Evolutionary conservation across 192 early-diverging fungal species (phyloP).

Genomic region (Neocallimastix lanati): DNA sequence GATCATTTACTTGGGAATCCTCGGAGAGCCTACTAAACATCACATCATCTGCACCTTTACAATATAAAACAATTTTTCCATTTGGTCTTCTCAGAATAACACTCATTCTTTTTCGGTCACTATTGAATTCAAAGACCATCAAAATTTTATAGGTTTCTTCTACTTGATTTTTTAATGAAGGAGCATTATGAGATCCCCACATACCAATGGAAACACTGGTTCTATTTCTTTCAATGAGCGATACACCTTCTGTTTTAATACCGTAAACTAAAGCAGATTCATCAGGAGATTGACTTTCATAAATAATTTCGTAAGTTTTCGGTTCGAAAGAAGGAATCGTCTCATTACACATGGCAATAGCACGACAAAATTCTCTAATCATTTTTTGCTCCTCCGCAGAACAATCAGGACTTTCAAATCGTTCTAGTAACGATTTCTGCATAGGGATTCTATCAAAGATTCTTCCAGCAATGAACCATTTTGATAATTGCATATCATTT

Average conservation of each 20-base stretch:
- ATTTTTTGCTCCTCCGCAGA: background rate
- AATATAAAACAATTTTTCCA: constrained; percentile 56
- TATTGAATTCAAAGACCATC: constrained; percentile 84
- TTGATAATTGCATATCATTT: constrained; percentile 20
- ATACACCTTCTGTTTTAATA: constrained; percentile 59
- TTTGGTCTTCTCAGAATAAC: constrained; percentile 66
- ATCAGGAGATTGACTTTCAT: constrained; percentile 72
- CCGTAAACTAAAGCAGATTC: constrained; percentile 66
- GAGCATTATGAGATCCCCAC: constrained; percentile 17
- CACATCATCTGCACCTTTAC: constrained; percentile 92
- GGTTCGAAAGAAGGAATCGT: constrained; percentile 29
- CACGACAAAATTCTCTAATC: constrained; percentile 3
- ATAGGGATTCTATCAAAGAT: background rate
- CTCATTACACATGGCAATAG: background rate
- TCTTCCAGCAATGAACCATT: background rate
- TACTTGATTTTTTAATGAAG: constrained; percentile 1
- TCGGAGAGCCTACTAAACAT: constrained; percentile 66
- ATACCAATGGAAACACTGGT: constrained; percentile 41
- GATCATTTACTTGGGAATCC: constrained; percentile 30
- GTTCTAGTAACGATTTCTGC: background rate
- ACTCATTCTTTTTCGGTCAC: constrained; percentile 89
- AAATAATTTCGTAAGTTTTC: constrained; percentile 24
- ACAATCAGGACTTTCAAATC: background rate
- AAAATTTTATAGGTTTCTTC: constrained; percentile 54
- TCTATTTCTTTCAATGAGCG: constrained; percentile 40